Evolutionary conservation across 768 basidiomycete genomes (phyloP).

Genomic region (Pholiota microspora): DNA sequence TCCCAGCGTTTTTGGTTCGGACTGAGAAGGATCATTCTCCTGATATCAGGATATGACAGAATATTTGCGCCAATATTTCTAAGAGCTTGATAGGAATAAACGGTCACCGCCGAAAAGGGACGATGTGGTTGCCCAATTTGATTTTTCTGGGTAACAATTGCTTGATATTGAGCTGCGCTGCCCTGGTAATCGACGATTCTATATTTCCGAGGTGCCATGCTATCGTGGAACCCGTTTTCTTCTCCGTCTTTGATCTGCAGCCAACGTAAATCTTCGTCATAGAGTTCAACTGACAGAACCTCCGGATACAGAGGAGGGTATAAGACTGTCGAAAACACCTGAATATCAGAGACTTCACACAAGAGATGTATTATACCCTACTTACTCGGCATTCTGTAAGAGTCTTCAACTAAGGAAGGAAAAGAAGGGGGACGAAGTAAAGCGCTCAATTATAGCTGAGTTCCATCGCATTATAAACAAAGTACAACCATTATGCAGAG

Average conservation of each 20-base stretch:
- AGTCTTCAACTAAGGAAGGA: neutral
- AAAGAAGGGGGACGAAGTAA: neutral
- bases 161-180: neutral
- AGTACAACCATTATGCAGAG: neutral
- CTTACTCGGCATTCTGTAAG: neutral
- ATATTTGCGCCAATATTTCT: neutral
- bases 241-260: neutral
- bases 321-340: neutral
- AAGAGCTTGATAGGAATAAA: neutral
- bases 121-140: neutral
- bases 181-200: neutral
- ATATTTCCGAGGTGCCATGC: neutral
- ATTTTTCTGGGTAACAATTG: neutral
- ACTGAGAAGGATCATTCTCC: neutral
- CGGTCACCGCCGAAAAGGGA: neutral
- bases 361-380: neutral
- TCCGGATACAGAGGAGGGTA: neutral
- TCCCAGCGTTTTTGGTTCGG: neutral
- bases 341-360: neutral
- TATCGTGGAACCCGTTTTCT: neutral
- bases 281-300: neutral
- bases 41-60: neutral
- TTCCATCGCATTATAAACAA: neutral
- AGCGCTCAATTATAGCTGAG: neutral
- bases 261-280: neutral